Conservation (phyloP, 1,284 basidiomycete genomes). For the Ustilago tritici region DNA sequence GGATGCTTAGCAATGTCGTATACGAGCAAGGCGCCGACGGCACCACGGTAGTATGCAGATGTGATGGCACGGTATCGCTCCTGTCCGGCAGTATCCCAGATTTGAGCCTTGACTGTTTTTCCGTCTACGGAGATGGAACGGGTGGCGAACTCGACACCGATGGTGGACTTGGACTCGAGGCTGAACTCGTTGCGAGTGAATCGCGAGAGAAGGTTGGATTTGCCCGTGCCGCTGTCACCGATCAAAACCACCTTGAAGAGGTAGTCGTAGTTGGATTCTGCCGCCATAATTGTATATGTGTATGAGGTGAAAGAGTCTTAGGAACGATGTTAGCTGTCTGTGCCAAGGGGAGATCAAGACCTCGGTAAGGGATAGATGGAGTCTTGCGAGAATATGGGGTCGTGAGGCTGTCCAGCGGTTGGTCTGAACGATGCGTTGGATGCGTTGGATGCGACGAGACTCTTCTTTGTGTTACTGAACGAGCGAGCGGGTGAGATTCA, state of each 20-base stretch:
- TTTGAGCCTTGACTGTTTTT: slow-evolving; percentile 98
- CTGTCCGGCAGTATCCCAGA: slow-evolving; percentile 98
- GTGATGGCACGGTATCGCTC: slow-evolving; percentile 99
- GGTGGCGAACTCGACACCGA: slow-evolving; percentile 99
- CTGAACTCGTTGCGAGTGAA: slow-evolving; percentile 99
- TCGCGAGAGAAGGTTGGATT: slow-evolving; percentile 75
- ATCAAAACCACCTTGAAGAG: slow-evolving; percentile 79
- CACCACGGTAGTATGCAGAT: slow-evolving; percentile 94
- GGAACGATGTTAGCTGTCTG: neutral
- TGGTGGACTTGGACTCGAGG: slow-evolving; percentile 92
- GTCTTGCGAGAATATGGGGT: neutral
- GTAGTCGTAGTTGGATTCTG: slow-evolving; percentile 68
- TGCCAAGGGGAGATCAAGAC: neutral
- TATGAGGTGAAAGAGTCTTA: neutral
- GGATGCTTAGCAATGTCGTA: slow-evolving; percentile 79
- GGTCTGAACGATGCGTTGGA: neutral
- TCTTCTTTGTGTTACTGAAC: too few species aligned
- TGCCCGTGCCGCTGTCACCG: slow-evolving; percentile 98
- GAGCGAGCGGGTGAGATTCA: neutral
- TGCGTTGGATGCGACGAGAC: neutral
- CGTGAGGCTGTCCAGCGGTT: neutral
- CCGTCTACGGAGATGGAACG: slow-evolving; percentile 93
- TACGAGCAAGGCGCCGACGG: slow-evolving; percentile 77
- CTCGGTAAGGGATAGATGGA: neutral
- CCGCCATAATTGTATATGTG: slow-evolving; percentile 50